phyloP scores from a whole-genome alignment of 2,329 filamentous ascomycete species.

The Mycogone perniciosa region DNA sequence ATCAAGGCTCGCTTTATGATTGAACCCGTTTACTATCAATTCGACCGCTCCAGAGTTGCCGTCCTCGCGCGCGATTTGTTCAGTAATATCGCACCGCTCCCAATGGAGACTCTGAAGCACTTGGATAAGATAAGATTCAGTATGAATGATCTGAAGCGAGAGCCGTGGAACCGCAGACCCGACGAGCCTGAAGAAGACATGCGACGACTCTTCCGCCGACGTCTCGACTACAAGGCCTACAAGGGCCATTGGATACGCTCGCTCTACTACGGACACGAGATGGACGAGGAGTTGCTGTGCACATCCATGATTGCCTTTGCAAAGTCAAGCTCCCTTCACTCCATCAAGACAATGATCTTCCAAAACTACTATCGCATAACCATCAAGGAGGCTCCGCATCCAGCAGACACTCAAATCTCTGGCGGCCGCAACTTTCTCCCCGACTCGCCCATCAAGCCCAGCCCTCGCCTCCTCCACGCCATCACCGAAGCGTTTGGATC shows the following conservation, averaged over 20 bases:
- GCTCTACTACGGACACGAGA: slow-evolving; percentile 20
- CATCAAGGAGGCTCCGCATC: slow-evolving; percentile 15
- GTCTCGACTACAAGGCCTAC: slow-evolving; percentile 21
- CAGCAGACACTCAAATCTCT: slow-evolving; percentile 19
- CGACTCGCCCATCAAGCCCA: slow-evolving; percentile 53
- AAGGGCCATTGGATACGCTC: slow-evolving; percentile 24
- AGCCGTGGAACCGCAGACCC: slow-evolving; percentile 26
- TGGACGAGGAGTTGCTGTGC: slow-evolving; percentile 36
- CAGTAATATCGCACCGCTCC: slow-evolving; percentile 14
- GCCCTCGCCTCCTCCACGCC: slow-evolving; percentile 51
- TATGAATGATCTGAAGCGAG: slow-evolving; percentile 19
- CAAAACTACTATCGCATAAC: slow-evolving; percentile 25
- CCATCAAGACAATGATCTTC: slow-evolving; percentile 30
- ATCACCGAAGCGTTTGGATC: slow-evolving; percentile 64
- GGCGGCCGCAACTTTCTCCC: slow-evolving; percentile 35
- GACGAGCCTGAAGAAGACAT: slow-evolving; percentile 20
- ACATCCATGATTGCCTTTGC: slow-evolving; percentile 36
- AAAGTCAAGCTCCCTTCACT: slow-evolving; percentile 29
- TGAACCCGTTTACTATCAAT: slow-evolving; percentile 41
- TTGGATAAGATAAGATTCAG: slow-evolving; percentile 27
- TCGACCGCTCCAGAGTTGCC: slow-evolving; percentile 35
- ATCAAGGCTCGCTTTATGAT: slow-evolving; percentile 42
- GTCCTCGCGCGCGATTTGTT: slow-evolving; percentile 35
- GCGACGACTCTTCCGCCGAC: slow-evolving; percentile 22
- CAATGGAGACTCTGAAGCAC: slow-evolving; percentile 16